These are phyloP conservation scores for Phytophthora meadii DNA, from an alignment of 352 stramenopile species.

Conservation along the genomic window DNA sequence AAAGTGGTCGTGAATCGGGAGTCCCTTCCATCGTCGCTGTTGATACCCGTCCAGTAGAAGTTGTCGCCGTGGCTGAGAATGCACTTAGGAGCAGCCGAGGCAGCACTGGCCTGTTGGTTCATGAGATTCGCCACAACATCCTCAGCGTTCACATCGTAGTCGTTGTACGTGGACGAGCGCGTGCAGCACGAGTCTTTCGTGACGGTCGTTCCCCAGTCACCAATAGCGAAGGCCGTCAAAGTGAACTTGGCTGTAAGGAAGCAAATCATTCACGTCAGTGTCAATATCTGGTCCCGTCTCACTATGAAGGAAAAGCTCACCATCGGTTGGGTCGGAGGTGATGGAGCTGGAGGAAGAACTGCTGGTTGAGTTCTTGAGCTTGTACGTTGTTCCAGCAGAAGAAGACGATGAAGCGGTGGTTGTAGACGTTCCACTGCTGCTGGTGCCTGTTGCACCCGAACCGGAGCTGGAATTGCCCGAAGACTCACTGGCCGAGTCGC, in stretches of 20 bases:
- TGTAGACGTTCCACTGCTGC: constrained; percentile 14
- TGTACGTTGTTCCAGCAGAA: constrained; percentile 28
- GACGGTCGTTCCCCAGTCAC: constrained; percentile 76
- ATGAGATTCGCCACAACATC: constrained; percentile 68
- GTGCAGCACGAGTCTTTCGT: constrained; percentile 76
- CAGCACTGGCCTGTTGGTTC: constrained; percentile 52
- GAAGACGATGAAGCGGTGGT: constrained; percentile 20
- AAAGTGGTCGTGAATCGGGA: constrained; percentile 67
- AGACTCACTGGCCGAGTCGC: constrained; percentile 40
- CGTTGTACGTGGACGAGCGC: constrained; percentile 60
- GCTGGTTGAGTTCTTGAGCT: constrained; percentile 29
- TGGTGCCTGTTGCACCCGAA: constrained; percentile 23
- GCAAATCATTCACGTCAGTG: constrained; percentile 22
- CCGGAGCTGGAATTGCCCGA: constrained; percentile 27
- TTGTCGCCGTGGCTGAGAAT: constrained; percentile 75
- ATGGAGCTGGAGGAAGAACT: constrained; percentile 36
- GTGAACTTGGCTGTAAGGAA: constrained; percentile 42
- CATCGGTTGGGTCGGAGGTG: constrained; percentile 62
- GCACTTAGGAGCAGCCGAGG: constrained; percentile 54
- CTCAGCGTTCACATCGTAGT: constrained; percentile 73
- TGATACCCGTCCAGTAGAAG: constrained; percentile 77
- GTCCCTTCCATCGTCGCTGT: constrained; percentile 42
- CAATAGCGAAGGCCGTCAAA: constrained; percentile 69
- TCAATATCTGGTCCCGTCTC: constrained; percentile 13
- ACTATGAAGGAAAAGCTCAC: constrained; percentile 22